These are phyloP conservation scores for Berberis thunbergii DNA, from an alignment of 164 flowering plant species.

Conservation along the genomic window DNA sequence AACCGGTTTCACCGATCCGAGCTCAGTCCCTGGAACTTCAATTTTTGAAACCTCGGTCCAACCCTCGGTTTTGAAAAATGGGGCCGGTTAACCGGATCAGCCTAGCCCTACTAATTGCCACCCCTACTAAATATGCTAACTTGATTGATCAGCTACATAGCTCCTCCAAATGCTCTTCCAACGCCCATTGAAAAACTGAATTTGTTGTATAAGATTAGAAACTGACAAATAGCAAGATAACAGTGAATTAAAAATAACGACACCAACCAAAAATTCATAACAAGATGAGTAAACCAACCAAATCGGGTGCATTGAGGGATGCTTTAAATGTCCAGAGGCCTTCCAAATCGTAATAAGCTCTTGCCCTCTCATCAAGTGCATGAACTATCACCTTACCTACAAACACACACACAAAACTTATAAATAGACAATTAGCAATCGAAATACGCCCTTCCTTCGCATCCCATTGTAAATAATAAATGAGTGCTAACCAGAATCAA, in stretches of 20 bases:
- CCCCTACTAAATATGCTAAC: too few relatives aligned
- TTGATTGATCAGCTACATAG: neutral
- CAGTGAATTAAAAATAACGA: neutral
- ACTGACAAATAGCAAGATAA: neutral
- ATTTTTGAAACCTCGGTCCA: too few relatives aligned
- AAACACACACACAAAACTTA: slow-evolving; percentile 1
- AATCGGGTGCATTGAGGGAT: slow-evolving; percentile 21
- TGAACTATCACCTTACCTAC: slow-evolving; percentile 69
- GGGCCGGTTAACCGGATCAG: too few relatives aligned
- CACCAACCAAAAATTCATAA: neutral
- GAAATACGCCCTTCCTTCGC: neutral
- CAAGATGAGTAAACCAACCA: slow-evolving; percentile 30
- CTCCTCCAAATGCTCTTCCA: neutral
- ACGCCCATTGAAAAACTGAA: neutral
- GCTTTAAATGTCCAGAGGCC: slow-evolving; percentile 41
- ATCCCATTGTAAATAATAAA: too few relatives aligned
- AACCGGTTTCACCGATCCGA: too few relatives aligned
- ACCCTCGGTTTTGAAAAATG: too few relatives aligned
- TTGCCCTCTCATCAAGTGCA: slow-evolving; percentile 89
- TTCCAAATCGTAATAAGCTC: slow-evolving; percentile 83
- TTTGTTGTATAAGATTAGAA: too few relatives aligned
- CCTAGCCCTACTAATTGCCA: too few relatives aligned
- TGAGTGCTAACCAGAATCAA: slow-evolving; percentile 66
- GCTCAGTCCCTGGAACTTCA: too few relatives aligned
- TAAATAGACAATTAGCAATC: neutral